Evolutionary conservation across 768 basidiomycete genomes (phyloP), one percentile per base, ranked within the genome.

Genomic region (Termitomyces sp.): DNA sequence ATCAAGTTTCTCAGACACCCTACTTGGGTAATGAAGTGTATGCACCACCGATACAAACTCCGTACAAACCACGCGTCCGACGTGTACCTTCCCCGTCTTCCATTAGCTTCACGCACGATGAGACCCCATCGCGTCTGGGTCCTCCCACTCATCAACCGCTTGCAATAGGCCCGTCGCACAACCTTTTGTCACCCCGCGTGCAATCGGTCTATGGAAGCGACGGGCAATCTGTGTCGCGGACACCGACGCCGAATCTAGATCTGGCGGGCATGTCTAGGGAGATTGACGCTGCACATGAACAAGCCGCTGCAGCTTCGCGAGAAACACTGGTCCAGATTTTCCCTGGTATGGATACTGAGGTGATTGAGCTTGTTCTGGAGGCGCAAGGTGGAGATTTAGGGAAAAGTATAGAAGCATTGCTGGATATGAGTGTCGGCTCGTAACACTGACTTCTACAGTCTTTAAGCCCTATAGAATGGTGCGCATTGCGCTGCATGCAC

Each of bases 301-400:
- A 85, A 41, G 90, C 88, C 20, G 82, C 82, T 15, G 81, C 77
- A 15, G 90, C 89, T 3, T 79, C 91, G 48, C 73, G 78, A 52
- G 85, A 85, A 61, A 96, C 94, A 29, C 71, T 98, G 57, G 70
- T 80, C 53, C 92, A 95, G 71, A 96, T 96, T 57, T 98, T 98
- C 79, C 94, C 94, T 1, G 68, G 68, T 10, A 76, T 89, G 59
- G 95, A 98, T 64, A 68, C 68, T 43, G 95, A 95, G 68, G 83
- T 97, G 31, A 80, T 93, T 39, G 90, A 94, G 56, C 88, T 83
- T 82, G 92, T 98, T 33, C 72, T 96, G 54, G 94, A 96, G 66
- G 92, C 91, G 42, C 93, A 93, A 62, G 83, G 82, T 7, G 90
- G 91, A 18, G 93, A 97, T 73, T 66, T 97, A 54, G 94, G 93